Evolutionary conservation across 139 green algal species (phyloP).

Genomic region (Asterochloris sp.): DNA sequence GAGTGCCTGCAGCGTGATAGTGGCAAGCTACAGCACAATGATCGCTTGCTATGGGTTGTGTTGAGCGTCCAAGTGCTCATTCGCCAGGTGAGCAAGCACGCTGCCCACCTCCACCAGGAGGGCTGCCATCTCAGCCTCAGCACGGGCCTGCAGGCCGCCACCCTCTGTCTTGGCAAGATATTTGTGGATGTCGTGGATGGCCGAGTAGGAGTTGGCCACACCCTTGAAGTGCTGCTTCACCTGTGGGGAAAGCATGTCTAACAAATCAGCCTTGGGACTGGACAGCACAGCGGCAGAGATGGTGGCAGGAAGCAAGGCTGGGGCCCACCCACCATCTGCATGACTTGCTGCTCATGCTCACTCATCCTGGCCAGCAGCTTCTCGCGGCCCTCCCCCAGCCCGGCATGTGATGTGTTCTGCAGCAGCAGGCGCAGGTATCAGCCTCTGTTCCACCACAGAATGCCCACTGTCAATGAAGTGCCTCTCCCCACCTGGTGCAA

Average conservation of each 20-base stretch:
- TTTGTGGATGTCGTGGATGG: constrained; percentile 3
- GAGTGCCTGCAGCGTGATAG: not conserved
- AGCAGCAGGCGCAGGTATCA: not conserved
- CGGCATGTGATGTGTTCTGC: constrained; percentile 6
- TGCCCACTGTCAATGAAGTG: too few relatives aligned
- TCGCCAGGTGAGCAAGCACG: not conserved
- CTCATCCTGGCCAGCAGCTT: not conserved
- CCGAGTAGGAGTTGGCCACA: not conserved
- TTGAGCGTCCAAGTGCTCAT: too few relatives aligned
- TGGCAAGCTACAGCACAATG: not conserved
- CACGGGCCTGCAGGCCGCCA: not conserved
- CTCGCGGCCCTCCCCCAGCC: not conserved
- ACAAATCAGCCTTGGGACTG: not conserved
- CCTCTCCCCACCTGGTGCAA: too few relatives aligned
- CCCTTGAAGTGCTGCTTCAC: constrained; percentile 13
- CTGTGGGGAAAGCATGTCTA: not conserved
- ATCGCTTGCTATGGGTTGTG: not conserved
- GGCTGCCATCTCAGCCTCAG: not conserved
- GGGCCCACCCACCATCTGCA: constrained; percentile 5
- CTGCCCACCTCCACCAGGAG: not conserved
- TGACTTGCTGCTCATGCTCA: constrained; percentile 6
- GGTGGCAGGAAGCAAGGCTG: not conserved
- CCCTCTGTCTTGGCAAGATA: not conserved
- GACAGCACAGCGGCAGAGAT: not conserved
- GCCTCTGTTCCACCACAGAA: too few relatives aligned